Conservation (phyloP, 2,329 filamentous ascomycete species). For the Leptosphaerulina australis region DNA sequence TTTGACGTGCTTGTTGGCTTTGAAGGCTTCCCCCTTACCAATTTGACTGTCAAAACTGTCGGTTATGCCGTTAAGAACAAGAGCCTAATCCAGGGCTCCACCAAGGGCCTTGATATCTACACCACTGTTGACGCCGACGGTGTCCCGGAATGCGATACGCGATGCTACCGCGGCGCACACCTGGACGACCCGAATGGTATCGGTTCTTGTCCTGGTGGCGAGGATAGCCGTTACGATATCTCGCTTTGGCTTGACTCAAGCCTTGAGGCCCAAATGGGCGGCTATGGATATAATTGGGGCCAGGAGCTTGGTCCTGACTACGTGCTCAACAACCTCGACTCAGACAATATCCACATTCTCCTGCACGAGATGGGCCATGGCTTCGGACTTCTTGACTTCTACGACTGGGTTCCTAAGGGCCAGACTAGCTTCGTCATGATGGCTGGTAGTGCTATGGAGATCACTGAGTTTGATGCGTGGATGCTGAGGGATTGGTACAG, state of each 20-base stretch:
- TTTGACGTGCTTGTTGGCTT: slow-evolving; percentile 54
- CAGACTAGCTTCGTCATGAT: slow-evolving; percentile 55
- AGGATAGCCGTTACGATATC: slow-evolving; percentile 48
- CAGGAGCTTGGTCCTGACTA: slow-evolving; percentile 54
- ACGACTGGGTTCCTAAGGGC: slow-evolving; percentile 54
- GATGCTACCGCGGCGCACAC: slow-evolving; percentile 54
- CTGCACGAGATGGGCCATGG: slow-evolving; percentile 55
- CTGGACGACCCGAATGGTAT: slow-evolving; percentile 49
- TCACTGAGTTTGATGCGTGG: slow-evolving; percentile 59
- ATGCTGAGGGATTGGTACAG: slow-evolving; percentile 57
- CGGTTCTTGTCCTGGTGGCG: slow-evolving; percentile 49
- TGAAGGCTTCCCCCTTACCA: slow-evolving; percentile 53
- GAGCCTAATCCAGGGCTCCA: slow-evolving; percentile 46
- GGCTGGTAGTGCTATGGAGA: slow-evolving; percentile 50
- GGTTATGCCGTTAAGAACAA: slow-evolving; percentile 53
- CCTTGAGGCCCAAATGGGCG: slow-evolving; percentile 45
- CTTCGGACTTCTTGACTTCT: slow-evolving; percentile 51
- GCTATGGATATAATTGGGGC: slow-evolving; percentile 55
- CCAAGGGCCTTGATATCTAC: slow-evolving; percentile 50
- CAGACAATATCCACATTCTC: slow-evolving; percentile 52
- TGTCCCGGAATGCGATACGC: slow-evolving; percentile 51
- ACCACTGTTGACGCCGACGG: slow-evolving; percentile 51
- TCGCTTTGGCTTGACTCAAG: slow-evolving; percentile 56
- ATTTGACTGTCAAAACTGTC: slow-evolving; percentile 51
- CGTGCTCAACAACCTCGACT: slow-evolving; percentile 49